phyloP scores from a whole-genome alignment of 768 basidiomycete genomes.

The Tylopilus plumbeoviolaceoides region DNA sequence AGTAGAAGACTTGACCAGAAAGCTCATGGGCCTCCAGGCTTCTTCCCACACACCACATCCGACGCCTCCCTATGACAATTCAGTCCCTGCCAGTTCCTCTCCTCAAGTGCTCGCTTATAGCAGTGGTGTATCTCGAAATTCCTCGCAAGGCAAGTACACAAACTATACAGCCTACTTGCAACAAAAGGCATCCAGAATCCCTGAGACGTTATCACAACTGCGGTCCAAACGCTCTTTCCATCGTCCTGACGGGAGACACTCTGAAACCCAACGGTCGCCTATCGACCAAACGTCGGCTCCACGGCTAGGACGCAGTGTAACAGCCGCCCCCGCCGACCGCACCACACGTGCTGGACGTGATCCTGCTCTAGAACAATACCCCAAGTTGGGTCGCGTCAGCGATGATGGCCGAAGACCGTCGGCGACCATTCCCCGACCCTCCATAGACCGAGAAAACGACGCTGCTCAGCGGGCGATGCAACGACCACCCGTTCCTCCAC shows the following conservation, averaged over 20 bases:
- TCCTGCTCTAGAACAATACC: constrained; percentile 13
- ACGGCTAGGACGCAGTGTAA: constrained; percentile 36
- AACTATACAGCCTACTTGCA: constrained; percentile 16
- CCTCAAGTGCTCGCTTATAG: constrained; percentile 9
- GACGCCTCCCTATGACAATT: constrained; percentile 10
- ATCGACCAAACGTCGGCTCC: constrained; percentile 26
- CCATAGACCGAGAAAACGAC: constrained; percentile 23
- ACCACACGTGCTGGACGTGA: constrained; percentile 17
- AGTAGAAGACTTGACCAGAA: constrained; percentile 55
- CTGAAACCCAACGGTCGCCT: constrained; percentile 35
- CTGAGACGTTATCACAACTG: constrained; percentile 28
- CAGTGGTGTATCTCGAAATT: constrained; percentile 17
- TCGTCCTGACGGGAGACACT: constrained; percentile 36
- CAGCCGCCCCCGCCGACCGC: constrained; percentile 20
- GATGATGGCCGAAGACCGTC: constrained; percentile 26
- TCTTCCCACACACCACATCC: constrained; percentile 15
- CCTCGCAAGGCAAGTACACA: constrained; percentile 16
- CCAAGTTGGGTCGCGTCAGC: constrained; percentile 21
- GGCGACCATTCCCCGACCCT: constrained; percentile 16
- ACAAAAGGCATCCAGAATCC: constrained; percentile 19
- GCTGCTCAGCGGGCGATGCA: constrained; percentile 22
- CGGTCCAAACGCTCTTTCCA: constrained; percentile 62
- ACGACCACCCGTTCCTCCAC: constrained; percentile 37
- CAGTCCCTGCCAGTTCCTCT: constrained; percentile 8
- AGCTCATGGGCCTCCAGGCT: constrained; percentile 50